These are phyloP conservation scores for Candida chilensis DNA, from an alignment of 805 yeast species.

Conservation along the genomic window DNA sequence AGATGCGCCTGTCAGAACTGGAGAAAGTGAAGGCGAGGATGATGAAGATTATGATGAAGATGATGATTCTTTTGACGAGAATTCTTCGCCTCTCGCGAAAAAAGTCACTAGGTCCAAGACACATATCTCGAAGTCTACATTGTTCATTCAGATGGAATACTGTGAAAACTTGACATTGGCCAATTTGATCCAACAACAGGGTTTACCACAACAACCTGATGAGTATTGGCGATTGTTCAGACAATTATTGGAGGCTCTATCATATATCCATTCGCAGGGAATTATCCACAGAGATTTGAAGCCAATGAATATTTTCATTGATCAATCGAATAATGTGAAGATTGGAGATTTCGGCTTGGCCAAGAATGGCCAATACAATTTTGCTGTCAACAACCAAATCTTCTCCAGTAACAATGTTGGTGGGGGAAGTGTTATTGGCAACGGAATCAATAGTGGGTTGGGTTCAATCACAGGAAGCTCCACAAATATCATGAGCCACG, in stretches of 20 bases:
- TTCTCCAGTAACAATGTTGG: too few species aligned
- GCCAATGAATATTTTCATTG: constrained; percentile 94
- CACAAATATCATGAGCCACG: too few species aligned
- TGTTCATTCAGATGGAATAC: constrained; percentile 97
- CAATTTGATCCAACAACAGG: constrained; percentile 71
- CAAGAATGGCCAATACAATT: constrained; percentile 61
- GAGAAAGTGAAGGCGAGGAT: constrained; percentile 14
- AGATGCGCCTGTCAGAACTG: constrained; percentile 8
- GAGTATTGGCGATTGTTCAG: constrained; percentile 89
- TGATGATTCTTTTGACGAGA: constrained; percentile 7
- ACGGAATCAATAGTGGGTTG: too few species aligned
- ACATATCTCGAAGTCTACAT: constrained; percentile 65
- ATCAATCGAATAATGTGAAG: constrained; percentile 78
- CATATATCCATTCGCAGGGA: constrained; percentile 88
- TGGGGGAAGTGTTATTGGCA: too few species aligned
- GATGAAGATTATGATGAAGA: constrained; percentile 9
- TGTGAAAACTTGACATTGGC: constrained; percentile 89
- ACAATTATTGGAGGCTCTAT: constrained; percentile 82
- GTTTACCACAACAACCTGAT: constrained; percentile 57
- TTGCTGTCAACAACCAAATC: too few species aligned
- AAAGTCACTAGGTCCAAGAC: too few species aligned
- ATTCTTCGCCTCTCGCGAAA: constrained; percentile 2
- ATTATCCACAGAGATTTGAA: constrained; percentile 93
- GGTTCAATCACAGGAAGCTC: too few species aligned
- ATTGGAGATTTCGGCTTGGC: constrained; percentile 98